Percentiles rank a stretch among this genome's conserved stretches.
These are phyloP conservation scores for Aegilops sharonensis DNA, from an alignment of 176 grass and related monocot species.

Conservation along the genomic window DNA sequence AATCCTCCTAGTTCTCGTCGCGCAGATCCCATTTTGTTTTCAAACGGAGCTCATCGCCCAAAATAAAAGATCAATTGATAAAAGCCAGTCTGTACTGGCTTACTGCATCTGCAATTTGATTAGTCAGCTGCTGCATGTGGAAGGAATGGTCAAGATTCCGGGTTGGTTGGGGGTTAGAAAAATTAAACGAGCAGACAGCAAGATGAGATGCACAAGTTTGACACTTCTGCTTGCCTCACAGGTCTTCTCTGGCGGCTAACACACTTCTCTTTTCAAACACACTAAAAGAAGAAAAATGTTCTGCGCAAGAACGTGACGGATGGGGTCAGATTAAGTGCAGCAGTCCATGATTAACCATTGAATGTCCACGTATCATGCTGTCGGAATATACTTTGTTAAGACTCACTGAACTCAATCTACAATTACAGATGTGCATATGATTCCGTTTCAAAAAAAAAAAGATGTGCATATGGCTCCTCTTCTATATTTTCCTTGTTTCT, in stretches of 20 bases:
- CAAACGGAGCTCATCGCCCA: not conserved
- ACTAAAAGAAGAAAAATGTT: not conserved
- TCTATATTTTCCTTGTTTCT: not conserved
- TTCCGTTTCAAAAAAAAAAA: no score
- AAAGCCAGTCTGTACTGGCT: no score
- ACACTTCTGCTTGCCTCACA: not conserved
- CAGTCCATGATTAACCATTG: not conserved
- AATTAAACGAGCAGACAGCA: not conserved
- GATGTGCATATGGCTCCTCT: not conserved
- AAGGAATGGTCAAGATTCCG: not conserved
- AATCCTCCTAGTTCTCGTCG: not conserved
- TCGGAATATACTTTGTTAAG: not conserved
- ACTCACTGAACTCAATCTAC: not conserved
- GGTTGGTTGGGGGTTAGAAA: not conserved
- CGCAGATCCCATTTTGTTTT: not conserved
- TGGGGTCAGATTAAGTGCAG: not conserved
- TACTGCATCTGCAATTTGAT: not conserved
- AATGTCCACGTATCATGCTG: not conserved
- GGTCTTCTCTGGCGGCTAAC: not conserved
- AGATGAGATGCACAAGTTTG: constrained; percentile 6
- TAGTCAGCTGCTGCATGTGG: not conserved
- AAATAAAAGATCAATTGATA: no score
- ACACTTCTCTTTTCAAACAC: not conserved
- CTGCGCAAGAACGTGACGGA: not conserved
- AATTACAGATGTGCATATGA: not conserved